Evolutionary conservation across 768 basidiomycete genomes (phyloP).

Genomic region (Rickenella mellea): DNA sequence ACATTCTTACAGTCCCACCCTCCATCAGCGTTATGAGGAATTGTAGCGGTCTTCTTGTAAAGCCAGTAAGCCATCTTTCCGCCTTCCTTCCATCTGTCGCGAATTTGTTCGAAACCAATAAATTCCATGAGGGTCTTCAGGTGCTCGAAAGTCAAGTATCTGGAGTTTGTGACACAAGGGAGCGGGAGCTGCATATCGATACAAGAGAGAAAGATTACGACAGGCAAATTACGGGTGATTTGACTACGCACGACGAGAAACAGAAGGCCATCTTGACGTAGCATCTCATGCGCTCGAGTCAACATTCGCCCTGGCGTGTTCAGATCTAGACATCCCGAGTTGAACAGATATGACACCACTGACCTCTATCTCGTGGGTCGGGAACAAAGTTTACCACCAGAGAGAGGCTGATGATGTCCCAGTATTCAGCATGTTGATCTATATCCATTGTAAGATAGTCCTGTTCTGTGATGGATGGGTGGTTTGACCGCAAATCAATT

Average conservation of each 20-base stretch:
- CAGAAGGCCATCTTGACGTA: constrained; percentile 45
- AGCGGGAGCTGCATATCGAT: constrained; percentile 54
- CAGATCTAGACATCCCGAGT: neutral
- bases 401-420: constrained; percentile 80
- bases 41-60: constrained; percentile 36
- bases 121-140: constrained; percentile 44
- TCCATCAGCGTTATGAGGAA: neutral
- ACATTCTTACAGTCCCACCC: constrained; percentile 45
- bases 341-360: constrained; percentile 5
- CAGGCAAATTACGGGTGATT: neutral
- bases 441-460: constrained; percentile 68
- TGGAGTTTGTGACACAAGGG: constrained; percentile 79
- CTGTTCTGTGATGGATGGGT: constrained; percentile 75
- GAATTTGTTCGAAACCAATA: constrained; percentile 11
- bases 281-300: constrained; percentile 43
- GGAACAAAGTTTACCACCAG: constrained; percentile 88
- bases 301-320: constrained; percentile 58
- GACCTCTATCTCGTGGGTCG: constrained; percentile 66
- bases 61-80: constrained; percentile 77
- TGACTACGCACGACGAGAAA: constrained; percentile 58
- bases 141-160: constrained; percentile 60
- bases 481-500: constrained; percentile 79
- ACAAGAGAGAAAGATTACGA: constrained; percentile 10
- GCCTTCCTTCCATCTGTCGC: constrained; percentile 18
- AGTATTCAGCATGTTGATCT: constrained; percentile 39